Base-by-base conservation (phyloP, 139 green algal genomes). In the Chlamydomonas eustigma region DNA sequence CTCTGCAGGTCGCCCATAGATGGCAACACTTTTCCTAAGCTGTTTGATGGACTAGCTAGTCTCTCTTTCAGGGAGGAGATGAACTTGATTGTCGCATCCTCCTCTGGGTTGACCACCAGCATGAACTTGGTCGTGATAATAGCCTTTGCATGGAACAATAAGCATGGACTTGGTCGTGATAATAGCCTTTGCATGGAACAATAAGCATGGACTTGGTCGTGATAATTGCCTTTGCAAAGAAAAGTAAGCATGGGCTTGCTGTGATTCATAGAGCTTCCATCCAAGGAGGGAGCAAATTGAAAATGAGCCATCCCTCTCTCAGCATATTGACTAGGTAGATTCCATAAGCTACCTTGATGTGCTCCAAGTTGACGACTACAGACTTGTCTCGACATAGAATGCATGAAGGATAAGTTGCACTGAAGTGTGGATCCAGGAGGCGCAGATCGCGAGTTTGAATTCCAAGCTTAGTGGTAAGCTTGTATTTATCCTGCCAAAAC, bases 371-470 rank as follows among this genome's bases (percentile, higher is more conserved):
- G 22, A 91, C 78, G 36, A 91, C 83, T 25, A 91, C 80, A 39
- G 83, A 80, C 65, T 79, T 84, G 24, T 90, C 87, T 39, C 87
- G 85, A 44, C 80, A 87, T 37, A 91, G 84, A 75, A 91, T 91
- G 68, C 80, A 82, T 8, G 78, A 88, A 28, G 85, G 87, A 84
- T 89, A 87, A 63, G 79, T 85, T 38, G 3, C 50, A 2, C 76
- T 65, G n/a, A 80, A 73, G 31, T 67, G 51, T 39, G 83, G 85
- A 74, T 91, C 87, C 80, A 91, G 83, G 50, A 91, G 79, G 18
- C 87, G 81, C 63, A 91, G 83, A 76, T 91, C 87, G 38, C 87
- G 83, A 0, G 76, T 77, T 75, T 92, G 85, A 39, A 92, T 85
- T 18, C 87, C 87, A 64, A 89, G 83, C 80, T 90, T 84, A 51